Conservation (phyloP, 1,139 yeast species). For the Suhomyces anneliseae region DNA sequence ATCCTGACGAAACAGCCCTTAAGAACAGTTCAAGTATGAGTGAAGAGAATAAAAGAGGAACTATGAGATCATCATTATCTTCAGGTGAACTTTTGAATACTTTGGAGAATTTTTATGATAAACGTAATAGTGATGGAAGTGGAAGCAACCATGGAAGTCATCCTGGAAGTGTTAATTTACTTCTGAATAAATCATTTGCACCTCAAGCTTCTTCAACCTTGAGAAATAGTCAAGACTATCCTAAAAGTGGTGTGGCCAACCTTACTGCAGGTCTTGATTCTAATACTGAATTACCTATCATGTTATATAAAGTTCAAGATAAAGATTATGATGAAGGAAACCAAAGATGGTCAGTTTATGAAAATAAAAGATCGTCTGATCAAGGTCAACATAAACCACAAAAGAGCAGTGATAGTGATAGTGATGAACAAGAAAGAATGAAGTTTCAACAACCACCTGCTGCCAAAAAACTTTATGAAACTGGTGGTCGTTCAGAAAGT, state of each 20-base stretch:
- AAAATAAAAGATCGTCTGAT: conserved; percentile 15
- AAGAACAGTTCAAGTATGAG: conserved; percentile 4
- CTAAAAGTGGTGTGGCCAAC: conserved; percentile 13
- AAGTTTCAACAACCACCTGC: background rate
- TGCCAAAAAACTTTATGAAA: conserved; percentile 1
- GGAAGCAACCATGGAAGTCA: background rate
- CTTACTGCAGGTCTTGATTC: conserved; percentile 33
- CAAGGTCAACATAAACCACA: conserved; percentile 1
- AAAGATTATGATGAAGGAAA: conserved; percentile 27
- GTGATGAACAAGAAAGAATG: background rate
- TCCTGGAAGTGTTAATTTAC: background rate
- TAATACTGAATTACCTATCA: conserved; percentile 28
- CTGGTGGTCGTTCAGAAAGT: conserved; percentile 7
- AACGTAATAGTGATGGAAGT: background rate
- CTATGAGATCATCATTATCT: conserved; percentile 28
- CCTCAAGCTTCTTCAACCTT: conserved; percentile 12
- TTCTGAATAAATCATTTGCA: conserved; percentile 2
- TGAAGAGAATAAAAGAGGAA: conserved; percentile 12
- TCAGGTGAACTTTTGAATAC: conserved; percentile 39
- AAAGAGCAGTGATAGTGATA: conserved; percentile 9
- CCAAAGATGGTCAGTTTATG: conserved; percentile 31
- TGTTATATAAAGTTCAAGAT: conserved; percentile 33
- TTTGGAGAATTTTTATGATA: conserved; percentile 20
- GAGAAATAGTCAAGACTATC: conserved; percentile 10
- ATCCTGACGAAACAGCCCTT: conserved; percentile 18